Conservation (phyloP, 306 rosid genomes). For the Vigna mungo region DNA sequence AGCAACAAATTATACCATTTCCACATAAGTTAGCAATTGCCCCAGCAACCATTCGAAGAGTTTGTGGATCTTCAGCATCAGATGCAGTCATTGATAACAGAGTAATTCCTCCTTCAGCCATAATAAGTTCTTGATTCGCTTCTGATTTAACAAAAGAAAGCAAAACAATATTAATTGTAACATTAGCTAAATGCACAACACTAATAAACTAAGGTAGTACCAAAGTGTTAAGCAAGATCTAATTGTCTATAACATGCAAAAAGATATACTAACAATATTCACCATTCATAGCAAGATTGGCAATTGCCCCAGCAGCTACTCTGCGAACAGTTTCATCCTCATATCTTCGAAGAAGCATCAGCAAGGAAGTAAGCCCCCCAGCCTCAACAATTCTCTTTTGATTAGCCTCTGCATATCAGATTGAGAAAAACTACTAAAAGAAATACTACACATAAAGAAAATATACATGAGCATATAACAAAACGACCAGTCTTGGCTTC, state of each 20-base stretch:
- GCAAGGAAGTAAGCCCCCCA: slow-evolving; percentile 93
- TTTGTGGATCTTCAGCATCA: slow-evolving; percentile 98
- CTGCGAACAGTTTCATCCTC: slow-evolving; percentile 96
- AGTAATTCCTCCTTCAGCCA: slow-evolving; percentile 95
- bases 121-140: slow-evolving; percentile 94
- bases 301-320: slow-evolving; percentile 99
- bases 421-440: slow-evolving; percentile 40
- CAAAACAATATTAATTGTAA: slow-evolving; percentile 38
- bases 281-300: slow-evolving; percentile 99
- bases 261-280: slow-evolving; percentile 24
- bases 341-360: slow-evolving; percentile 95
- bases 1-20: slow-evolving; percentile 68
- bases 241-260: slow-evolving; percentile 14
- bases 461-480: slow-evolving; percentile 1
- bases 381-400: slow-evolving; percentile 95
- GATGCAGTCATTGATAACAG: slow-evolving; percentile 89
- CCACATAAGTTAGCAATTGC: slow-evolving; percentile 98
- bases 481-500: not conserved
- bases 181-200: slow-evolving; percentile 24
- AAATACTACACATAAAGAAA: slow-evolving; percentile 24
- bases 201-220: slow-evolving; percentile 34
- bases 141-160: slow-evolving; percentile 61
- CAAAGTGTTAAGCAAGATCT: slow-evolving; percentile 38
- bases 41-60: slow-evolving; percentile 98
- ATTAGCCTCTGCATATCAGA: slow-evolving; percentile 76